A percentile compares a stretch with the other conserved stretches of the same genome.
Conservation (phyloP, 2,329 filamentous ascomycete species). For the Verruconis gallopava region DNA sequence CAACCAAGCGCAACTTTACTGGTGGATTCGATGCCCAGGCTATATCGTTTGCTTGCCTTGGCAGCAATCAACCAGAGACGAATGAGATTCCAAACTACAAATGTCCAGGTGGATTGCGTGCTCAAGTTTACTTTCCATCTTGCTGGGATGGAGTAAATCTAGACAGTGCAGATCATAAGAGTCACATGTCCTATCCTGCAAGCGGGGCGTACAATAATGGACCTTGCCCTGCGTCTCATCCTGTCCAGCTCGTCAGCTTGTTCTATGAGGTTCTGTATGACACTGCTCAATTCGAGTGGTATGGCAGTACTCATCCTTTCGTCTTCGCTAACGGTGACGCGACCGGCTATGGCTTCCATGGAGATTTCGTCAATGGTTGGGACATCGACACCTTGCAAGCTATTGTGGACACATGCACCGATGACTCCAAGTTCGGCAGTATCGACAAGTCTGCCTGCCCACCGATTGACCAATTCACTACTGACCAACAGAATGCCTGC, state of each 20-base stretch:
- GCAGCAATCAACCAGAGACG: constrained; percentile 31
- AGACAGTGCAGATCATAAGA: constrained; percentile 37
- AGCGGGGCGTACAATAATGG: constrained; percentile 31
- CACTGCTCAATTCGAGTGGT: constrained; percentile 31
- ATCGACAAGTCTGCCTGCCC: constrained; percentile 27
- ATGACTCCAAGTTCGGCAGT: constrained; percentile 36
- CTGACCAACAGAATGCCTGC: constrained; percentile 38
- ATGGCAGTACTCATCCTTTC: constrained; percentile 47
- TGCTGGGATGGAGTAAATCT: constrained; percentile 26
- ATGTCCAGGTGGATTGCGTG: constrained; percentile 23
- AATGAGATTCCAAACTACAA: constrained; percentile 56
- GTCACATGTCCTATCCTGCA: constrained; percentile 29
- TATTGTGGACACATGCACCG: constrained; percentile 55
- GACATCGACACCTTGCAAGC: constrained; percentile 50
- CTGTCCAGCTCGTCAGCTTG: constrained; percentile 25
- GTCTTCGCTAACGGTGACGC: constrained; percentile 56
- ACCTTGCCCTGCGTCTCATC: constrained; percentile 28
- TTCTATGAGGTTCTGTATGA: constrained; percentile 30
- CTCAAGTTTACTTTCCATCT: constrained; percentile 25
- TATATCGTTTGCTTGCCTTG: constrained; percentile 44
- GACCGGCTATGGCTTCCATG: constrained; percentile 58
- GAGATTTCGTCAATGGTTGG: constrained; percentile 61
- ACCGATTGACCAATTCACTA: constrained; percentile 3
- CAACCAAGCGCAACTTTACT: constrained; percentile 45
- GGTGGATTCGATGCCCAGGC: constrained; percentile 40